phyloP scores from a whole-genome alignment of 75 land plant species.

The Picea glauca region DNA sequence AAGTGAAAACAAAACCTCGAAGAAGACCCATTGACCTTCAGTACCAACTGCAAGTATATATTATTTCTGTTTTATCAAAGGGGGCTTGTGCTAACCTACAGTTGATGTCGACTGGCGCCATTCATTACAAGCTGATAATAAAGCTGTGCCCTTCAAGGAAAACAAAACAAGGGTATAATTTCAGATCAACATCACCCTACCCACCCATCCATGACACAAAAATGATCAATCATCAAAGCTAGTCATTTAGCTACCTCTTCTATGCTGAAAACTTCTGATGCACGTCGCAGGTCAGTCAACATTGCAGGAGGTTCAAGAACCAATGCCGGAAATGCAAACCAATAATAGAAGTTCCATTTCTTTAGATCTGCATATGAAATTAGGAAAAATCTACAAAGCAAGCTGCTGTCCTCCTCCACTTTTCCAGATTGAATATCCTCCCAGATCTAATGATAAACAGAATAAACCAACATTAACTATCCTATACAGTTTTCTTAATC shows the following conservation, averaged over 20 bases:
- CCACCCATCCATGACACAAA: background rate
- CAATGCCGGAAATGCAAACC: slow-evolving; percentile 96
- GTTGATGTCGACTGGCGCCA: slow-evolving; percentile 78
- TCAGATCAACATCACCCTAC: background rate
- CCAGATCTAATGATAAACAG: slow-evolving; percentile 62
- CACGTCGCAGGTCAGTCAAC: slow-evolving; percentile 45
- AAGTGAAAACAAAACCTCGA: background rate
- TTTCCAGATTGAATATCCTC: slow-evolving; percentile 79
- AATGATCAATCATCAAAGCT: background rate
- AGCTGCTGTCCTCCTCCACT: slow-evolving; percentile 61
- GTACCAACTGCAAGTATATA: background rate
- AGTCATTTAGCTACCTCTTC: slow-evolving; percentile 60
- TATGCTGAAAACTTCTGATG: slow-evolving; percentile 50
- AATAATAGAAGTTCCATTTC: slow-evolving; percentile 87
- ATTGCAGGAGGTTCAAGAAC: slow-evolving; percentile 82
- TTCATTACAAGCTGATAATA: slow-evolving; percentile 63
- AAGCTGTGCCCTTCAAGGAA: slow-evolving; percentile 56
- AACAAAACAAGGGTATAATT: slow-evolving; percentile 9
- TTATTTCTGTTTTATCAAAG: background rate
- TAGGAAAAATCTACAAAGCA: slow-evolving; percentile 78
- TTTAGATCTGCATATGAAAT: slow-evolving; percentile 95
- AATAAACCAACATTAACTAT: slow-evolving; percentile 1
- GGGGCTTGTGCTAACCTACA: slow-evolving; percentile 40
- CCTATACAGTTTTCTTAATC: background rate
- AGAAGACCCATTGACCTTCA: background rate